Conservation (phyloP, 176 grass and related monocot genomes). For the Lolium perenne region DNA sequence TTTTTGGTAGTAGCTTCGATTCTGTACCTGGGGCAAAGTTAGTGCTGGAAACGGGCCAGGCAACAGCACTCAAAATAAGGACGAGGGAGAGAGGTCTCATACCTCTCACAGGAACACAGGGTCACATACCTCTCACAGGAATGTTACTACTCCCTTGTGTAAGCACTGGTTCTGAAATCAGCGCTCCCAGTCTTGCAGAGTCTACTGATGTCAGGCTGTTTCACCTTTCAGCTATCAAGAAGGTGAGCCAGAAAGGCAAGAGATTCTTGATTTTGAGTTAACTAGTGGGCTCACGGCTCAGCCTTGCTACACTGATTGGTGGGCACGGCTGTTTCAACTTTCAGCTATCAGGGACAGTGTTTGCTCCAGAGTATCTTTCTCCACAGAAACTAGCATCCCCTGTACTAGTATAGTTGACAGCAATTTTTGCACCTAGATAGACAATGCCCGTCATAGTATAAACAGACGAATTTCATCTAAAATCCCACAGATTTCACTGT, state of each 20-base stretch:
- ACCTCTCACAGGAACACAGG: neutral
- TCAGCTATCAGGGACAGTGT: neutral
- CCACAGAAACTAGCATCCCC: too few species aligned
- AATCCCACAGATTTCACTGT: too few species aligned
- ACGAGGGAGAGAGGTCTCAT: too few species aligned
- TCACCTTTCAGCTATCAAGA: neutral
- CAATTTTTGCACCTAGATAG: too few species aligned
- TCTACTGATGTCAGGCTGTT: neutral
- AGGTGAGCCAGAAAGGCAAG: neutral
- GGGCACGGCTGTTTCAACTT: neutral
- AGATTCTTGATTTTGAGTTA: neutral
- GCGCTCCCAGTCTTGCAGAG: neutral
- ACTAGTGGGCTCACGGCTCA: conserved; percentile 20
- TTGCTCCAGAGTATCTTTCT: too few species aligned
- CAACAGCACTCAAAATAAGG: neutral
- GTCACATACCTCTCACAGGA: too few species aligned
- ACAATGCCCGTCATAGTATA: too few species aligned
- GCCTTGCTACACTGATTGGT: neutral
- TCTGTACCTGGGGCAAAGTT: neutral
- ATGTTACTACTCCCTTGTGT: neutral
- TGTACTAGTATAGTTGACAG: neutral
- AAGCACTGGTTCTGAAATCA: neutral
- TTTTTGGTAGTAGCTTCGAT: neutral
- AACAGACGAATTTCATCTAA: too few species aligned
- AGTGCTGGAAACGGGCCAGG: neutral